A percentile compares a stretch with the other conserved stretches of the same genome.
phyloP scores from a whole-genome alignment of 129 eudicot genomes.

The Arctium lappa region DNA sequence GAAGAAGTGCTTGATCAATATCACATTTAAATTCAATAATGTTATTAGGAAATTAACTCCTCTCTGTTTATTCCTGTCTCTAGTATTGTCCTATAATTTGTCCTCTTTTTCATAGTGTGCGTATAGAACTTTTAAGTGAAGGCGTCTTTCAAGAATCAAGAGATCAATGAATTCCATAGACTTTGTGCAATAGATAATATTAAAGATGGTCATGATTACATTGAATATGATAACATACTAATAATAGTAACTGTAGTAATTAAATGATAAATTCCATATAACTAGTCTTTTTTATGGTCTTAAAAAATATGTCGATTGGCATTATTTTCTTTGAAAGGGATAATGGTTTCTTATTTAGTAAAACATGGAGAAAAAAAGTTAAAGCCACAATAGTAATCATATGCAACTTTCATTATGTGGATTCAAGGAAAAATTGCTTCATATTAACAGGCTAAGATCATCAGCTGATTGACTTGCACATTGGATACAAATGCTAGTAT shows the following conservation, averaged over 20 bases:
- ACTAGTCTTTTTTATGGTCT: too few species aligned
- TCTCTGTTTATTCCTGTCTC: neutral
- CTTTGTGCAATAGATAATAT: neutral
- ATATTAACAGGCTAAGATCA: neutral
- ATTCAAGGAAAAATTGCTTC: neutral
- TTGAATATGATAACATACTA: neutral
- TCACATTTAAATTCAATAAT: neutral
- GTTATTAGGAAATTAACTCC: neutral
- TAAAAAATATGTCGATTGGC: neutral
- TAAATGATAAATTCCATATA: neutral
- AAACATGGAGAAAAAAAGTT: neutral
- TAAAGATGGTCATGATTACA: neutral
- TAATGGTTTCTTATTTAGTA: neutral
- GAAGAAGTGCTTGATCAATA: neutral
- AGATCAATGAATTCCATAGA: neutral
- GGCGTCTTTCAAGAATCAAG: neutral
- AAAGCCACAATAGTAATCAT: neutral
- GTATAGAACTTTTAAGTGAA: neutral
- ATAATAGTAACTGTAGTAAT: neutral
- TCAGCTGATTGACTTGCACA: neutral
- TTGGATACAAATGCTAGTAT: neutral
- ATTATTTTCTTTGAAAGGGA: neutral
- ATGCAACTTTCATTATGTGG: neutral
- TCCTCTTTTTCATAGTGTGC: neutral
- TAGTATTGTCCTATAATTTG: neutral